Conservation (phyloP, 805 yeast species). For the Starmerella potacharoeniae region DNA sequence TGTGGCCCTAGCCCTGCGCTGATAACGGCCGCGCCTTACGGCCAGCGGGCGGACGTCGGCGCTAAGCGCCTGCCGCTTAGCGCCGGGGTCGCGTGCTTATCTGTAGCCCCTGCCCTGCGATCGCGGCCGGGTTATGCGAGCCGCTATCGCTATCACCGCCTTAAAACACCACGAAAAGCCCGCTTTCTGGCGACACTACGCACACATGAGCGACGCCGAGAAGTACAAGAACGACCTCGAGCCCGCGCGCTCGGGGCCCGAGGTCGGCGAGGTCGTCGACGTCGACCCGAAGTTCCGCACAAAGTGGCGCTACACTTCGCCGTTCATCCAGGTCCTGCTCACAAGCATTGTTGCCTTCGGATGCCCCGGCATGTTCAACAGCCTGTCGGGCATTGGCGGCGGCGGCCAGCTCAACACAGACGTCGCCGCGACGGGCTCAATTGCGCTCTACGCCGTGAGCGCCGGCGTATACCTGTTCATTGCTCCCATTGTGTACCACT, state of each 20-base stretch:
- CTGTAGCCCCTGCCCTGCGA: neutral
- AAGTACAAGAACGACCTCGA: neutral
- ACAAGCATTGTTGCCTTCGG: conserved; percentile 28
- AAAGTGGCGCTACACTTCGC: conserved; percentile 15
- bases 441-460: conserved; percentile 25
- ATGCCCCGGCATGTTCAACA: conserved; percentile 30
- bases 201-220: neutral
- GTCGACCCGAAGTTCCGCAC: neutral
- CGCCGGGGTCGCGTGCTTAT: neutral
- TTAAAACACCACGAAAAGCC: too few species aligned
- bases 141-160: neutral
- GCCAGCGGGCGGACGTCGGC: neutral
- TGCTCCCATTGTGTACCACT: conserved; percentile 26
- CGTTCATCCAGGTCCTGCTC: conserved; percentile 22
- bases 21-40: neutral
- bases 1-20: neutral
- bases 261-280: conserved; percentile 2
- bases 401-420: conserved; percentile 27
- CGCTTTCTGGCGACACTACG: too few species aligned
- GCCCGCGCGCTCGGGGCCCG: neutral
- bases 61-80: neutral
- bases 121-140: neutral
- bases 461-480: conserved; percentile 25
- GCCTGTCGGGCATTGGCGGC: conserved; percentile 28
- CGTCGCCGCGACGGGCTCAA: conserved; percentile 26